Conservation (phyloP, 2,329 filamentous ascomycete species). For the Trichoderma atroviride region DNA sequence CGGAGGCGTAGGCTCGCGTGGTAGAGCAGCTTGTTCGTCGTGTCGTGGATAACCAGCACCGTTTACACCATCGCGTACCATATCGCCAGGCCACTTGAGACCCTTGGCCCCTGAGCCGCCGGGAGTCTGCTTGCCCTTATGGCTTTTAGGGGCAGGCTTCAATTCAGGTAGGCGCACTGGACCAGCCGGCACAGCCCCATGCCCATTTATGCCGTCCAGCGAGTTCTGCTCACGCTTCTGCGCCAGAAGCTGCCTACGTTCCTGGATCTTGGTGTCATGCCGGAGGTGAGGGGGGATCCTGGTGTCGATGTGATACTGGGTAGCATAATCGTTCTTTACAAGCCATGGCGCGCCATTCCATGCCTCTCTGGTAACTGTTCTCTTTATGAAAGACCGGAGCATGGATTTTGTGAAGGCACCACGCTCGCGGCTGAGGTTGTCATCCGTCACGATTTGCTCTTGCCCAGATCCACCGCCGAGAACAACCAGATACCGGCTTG, state of each 20-base stretch:
- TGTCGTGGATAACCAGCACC: slow-evolving; percentile 52
- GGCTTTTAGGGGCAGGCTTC: slow-evolving; percentile 71
- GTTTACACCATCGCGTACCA: slow-evolving; percentile 44
- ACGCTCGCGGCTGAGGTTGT: slow-evolving; percentile 82
- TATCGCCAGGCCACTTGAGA: slow-evolving; percentile 42
- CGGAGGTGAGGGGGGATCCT: slow-evolving; percentile 80
- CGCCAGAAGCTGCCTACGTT: slow-evolving; percentile 72
- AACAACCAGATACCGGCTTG: slow-evolving; percentile 82
- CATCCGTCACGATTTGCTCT: slow-evolving; percentile 77
- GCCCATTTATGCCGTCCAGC: slow-evolving; percentile 48
- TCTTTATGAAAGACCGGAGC: slow-evolving; percentile 90
- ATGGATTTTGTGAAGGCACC: slow-evolving; percentile 95
- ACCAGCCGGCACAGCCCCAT: slow-evolving; percentile 44
- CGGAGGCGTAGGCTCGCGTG: slow-evolving; percentile 50
- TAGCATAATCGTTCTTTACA: slow-evolving; percentile 83
- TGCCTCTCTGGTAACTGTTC: slow-evolving; percentile 85
- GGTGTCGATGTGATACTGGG: slow-evolving; percentile 83
- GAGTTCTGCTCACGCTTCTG: slow-evolving; percentile 60
- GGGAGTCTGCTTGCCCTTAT: slow-evolving; percentile 59
- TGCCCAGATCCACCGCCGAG: slow-evolving; percentile 62
- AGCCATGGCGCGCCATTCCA: slow-evolving; percentile 98
- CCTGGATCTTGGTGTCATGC: slow-evolving; percentile 76
- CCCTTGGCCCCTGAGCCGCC: slow-evolving; percentile 46
- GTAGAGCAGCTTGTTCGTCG: slow-evolving; percentile 39
- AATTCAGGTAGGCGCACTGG: slow-evolving; percentile 68